phyloP scores from a whole-genome alignment of 2,329 filamentous ascomycete genomes.

The Cercospora sojina region DNA sequence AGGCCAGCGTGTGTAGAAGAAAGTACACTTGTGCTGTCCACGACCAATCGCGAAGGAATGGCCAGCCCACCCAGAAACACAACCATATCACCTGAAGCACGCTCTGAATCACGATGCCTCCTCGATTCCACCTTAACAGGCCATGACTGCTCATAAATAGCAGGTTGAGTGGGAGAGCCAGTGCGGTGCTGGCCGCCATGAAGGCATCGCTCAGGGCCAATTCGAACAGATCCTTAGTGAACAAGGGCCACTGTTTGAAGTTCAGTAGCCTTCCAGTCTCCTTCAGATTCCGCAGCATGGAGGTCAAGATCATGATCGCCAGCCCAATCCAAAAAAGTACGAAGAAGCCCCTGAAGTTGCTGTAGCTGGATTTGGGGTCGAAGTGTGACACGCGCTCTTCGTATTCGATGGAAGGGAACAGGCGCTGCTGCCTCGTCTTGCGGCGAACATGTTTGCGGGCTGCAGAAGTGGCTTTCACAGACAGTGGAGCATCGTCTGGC shows the following conservation, averaged over 20 bases:
- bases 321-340: slow-evolving; percentile 97
- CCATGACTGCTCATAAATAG: slow-evolving; percentile 36
- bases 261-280: slow-evolving; percentile 86
- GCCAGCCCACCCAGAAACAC: slow-evolving; percentile 70
- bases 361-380: slow-evolving; percentile 86
- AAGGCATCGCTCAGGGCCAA: slow-evolving; percentile 76
- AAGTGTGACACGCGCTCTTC: slow-evolving; percentile 90
- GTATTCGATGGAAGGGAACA: slow-evolving; percentile 94
- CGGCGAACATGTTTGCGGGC: slow-evolving; percentile 75
- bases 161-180: slow-evolving; percentile 21
- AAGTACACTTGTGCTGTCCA: slow-evolving; percentile 98
- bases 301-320: slow-evolving; percentile 94
- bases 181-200: slow-evolving; percentile 55
- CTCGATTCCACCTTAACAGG: slow-evolving; percentile 56
- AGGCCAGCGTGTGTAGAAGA: slow-evolving; percentile 81
- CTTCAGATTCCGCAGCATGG: slow-evolving; percentile 88
- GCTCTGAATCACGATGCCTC: slow-evolving; percentile 81
- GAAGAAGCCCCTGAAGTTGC: slow-evolving; percentile 96
- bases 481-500: slow-evolving; percentile 88
- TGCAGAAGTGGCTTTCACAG: slow-evolving; percentile 78
- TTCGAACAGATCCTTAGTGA: slow-evolving; percentile 86
- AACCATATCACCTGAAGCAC: slow-evolving; percentile 79
- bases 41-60: slow-evolving; percentile 84
- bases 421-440: slow-evolving; percentile 63
- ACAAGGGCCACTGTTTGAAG: slow-evolving; percentile 82